These are phyloP conservation scores for Skeletonema costatum DNA, from an alignment of 108 stramenopile genomes.

Conservation along the genomic window DNA sequence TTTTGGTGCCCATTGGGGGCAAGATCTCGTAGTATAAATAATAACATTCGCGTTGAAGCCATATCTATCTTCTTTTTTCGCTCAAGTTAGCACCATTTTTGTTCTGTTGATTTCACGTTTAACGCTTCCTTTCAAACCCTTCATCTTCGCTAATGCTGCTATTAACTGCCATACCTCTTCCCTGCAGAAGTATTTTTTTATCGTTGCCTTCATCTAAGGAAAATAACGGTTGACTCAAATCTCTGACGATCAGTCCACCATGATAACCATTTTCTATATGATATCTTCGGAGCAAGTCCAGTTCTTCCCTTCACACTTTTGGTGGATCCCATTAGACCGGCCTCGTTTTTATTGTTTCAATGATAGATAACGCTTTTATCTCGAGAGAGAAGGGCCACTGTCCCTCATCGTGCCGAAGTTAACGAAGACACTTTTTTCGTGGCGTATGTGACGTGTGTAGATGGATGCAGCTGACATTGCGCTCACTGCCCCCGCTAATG, in stretches of 20 bases:
- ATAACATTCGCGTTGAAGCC: conserved; percentile 61
- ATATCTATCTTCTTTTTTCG: conserved; percentile 9
- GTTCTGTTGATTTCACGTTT: conserved; percentile 8
- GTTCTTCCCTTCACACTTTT: conserved; percentile 65
- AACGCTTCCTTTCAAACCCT: not conserved
- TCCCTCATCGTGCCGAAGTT: conserved; percentile 21
- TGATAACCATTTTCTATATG: conserved; percentile 55
- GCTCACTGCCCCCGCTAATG: not conserved
- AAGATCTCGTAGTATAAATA: conserved; percentile 68
- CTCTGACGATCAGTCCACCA: conserved; percentile 62
- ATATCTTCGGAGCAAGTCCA: conserved; percentile 56
- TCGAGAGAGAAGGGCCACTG: conserved; percentile 16
- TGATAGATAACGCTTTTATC: conserved; percentile 19
- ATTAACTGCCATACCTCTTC: not conserved
- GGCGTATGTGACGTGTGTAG: conserved; percentile 13
- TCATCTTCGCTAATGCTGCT: not conserved
- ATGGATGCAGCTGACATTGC: not conserved
- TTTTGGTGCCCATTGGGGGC: conserved; percentile 42
- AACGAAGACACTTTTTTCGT: conserved; percentile 28
- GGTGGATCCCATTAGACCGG: conserved; percentile 51
- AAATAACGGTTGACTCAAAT: conserved; percentile 59
- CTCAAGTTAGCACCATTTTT: conserved; percentile 1
- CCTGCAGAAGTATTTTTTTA: not conserved
- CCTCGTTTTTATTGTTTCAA: conserved; percentile 47
- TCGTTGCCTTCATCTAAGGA: conserved; percentile 2